Conservation (phyloP, 306 rosid species). For the Neltuma alba region DNA sequence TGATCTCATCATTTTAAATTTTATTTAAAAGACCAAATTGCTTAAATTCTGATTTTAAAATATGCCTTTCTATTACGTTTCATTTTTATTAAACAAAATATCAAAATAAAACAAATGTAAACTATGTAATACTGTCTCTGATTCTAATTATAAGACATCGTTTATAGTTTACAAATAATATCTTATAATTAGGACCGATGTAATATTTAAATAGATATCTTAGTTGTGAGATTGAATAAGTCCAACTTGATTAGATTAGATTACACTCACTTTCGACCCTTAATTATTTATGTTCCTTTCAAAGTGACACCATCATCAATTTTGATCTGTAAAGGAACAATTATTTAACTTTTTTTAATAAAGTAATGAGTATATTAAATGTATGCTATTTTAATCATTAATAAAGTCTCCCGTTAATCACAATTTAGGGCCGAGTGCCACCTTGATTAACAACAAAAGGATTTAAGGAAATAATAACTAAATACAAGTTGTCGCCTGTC, state of each 20-base stretch:
- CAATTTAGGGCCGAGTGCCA: constrained; percentile 5
- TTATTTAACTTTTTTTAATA: not conserved
- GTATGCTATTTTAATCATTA: not conserved
- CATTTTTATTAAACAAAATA: no score
- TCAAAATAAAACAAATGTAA: no score
- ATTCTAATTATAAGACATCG: no score
- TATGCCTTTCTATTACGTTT: not conserved
- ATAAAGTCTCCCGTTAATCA: not conserved
- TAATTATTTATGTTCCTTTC: not conserved
- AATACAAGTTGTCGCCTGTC: not conserved
- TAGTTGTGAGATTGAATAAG: not conserved
- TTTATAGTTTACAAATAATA: no score
- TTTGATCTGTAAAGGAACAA: not conserved
- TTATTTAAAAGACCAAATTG: not conserved
- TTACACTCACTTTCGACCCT: not conserved
- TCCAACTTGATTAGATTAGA: not conserved
- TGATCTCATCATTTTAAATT: no score
- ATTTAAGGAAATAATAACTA: not conserved
- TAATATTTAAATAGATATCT: no score
- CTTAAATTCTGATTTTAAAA: no score
- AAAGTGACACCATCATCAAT: not conserved
- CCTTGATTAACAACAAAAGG: not conserved
- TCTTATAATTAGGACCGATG: no score
- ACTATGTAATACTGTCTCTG: no score
- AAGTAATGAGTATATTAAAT: not conserved